Conservation (phyloP, 345 rosid genomes). For the Pistacia atlantica region DNA sequence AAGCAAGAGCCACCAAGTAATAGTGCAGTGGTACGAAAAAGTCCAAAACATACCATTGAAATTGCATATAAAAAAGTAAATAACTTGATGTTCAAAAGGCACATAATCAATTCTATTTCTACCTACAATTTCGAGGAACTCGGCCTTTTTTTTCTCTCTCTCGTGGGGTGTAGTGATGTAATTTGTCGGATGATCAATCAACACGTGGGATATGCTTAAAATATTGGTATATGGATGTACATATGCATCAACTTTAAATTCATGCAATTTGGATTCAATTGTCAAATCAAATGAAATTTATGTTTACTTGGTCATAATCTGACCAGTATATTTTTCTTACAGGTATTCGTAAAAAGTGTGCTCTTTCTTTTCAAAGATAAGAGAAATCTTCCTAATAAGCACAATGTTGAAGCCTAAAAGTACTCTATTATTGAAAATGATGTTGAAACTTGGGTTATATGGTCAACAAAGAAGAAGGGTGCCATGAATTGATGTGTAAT, state of each 20-base stretch:
- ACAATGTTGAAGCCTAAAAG: no score
- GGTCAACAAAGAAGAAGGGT: no score
- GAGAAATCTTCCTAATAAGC: no score
- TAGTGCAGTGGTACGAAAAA: neutral
- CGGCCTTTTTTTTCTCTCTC: neutral
- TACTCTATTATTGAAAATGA: no score
- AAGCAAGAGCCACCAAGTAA: neutral
- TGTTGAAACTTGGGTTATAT: no score
- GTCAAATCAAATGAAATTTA: neutral
- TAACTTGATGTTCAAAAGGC: slow-evolving; percentile 1
- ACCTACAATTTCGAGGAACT: neutral
- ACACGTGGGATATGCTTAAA: slow-evolving; percentile 14
- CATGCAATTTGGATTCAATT: neutral
- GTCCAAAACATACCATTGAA: slow-evolving; percentile 5
- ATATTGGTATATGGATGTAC: neutral
- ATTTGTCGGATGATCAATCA: neutral
- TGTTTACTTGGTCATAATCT: no score
- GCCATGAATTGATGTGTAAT: no score
- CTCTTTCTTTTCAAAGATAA: no score
- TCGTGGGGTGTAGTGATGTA: neutral
- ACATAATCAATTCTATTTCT: neutral
- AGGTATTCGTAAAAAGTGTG: no score
- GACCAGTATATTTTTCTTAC: no score
- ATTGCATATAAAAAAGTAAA: neutral
- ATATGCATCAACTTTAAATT: neutral